Evolutionary conservation across 306 rosid species (phyloP), one percentile per base, ranked within the genome.

Genomic region (Castanea sativa): DNA sequence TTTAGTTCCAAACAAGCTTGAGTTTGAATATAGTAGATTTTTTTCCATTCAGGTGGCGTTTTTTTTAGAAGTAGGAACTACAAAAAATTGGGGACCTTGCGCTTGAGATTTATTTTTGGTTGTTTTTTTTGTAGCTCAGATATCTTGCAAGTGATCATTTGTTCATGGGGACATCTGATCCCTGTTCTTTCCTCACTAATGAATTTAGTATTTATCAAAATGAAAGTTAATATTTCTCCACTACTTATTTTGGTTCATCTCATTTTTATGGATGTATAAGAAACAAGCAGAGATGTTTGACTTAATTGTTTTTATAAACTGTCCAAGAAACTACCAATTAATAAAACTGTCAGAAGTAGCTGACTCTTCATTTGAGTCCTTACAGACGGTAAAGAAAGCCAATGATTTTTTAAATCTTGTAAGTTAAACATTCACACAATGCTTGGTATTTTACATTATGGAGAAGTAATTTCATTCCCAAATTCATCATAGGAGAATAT

Each of bases 61-160:
- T 55, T 77, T 74, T 69, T 79, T 75, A 71, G 56, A 76, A 60
- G 75, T 74, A 30, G 75, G 74, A 51, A 78, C 77, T 78, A 52
- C 77, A 74, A 78, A 69, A 58, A 79, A 68, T 72, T 74, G 80
- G 77, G 77, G 57, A 78, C 63, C 63, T 71, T 78, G 70, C 73
- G 71, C 33, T 16, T 83, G 76, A 81, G 73, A 81, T 63, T 60
- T 56, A 58, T 71, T 68, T 80, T 80, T 57, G 64, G 41, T 75
- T 43, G 18, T 76, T 69, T 74, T 52, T 49, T 76, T 20, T 75
- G 51, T 81, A 81, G 69, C 73, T 67, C 77, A 55, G 45, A 33
- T 79, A 49, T 75, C 77, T n/a, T 76, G 77, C 61, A 76, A 70
- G 80, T 70, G 23, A 52, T 70, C 80, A 69, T 60, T 71, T 61